These are phyloP conservation scores for Rosa lucieae DNA, from an alignment of 306 rosid genomes.

Conservation along the genomic window DNA sequence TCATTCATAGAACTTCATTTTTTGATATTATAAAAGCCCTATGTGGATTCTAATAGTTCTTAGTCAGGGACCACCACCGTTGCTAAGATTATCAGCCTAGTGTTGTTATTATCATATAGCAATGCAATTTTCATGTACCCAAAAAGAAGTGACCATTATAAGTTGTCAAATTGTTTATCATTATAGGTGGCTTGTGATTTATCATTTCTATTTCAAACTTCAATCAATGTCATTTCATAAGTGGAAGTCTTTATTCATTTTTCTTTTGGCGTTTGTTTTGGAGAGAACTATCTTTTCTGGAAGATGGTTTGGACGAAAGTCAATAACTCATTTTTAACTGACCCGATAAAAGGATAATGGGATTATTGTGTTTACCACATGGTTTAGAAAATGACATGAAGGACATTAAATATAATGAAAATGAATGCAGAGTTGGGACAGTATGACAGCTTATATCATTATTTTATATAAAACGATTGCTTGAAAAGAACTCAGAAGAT, in stretches of 20 bases:
- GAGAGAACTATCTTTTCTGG: background rate
- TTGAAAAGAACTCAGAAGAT: background rate
- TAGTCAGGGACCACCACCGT: background rate
- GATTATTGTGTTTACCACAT: background rate
- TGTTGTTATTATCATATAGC: background rate
- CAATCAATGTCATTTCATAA: background rate
- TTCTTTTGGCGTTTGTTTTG: background rate
- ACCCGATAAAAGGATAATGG: too few relatives aligned
- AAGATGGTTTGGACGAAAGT: background rate
- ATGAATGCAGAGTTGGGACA: background rate
- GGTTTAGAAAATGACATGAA: background rate
- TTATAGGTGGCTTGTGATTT: background rate
- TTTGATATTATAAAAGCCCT: background rate
- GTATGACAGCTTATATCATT: background rate
- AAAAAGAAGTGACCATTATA: background rate
- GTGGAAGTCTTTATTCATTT: background rate
- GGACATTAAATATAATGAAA: background rate
- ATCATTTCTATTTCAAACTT: background rate
- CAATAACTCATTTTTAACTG: background rate
- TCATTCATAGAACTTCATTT: background rate
- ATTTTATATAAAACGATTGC: background rate
- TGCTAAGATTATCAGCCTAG: background rate
- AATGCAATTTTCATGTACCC: background rate
- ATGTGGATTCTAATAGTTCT: conserved; percentile 1
- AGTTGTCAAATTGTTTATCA: background rate